These are phyloP conservation scores for Starmerella geochares DNA, from an alignment of 805 yeast species.

Conservation along the genomic window DNA sequence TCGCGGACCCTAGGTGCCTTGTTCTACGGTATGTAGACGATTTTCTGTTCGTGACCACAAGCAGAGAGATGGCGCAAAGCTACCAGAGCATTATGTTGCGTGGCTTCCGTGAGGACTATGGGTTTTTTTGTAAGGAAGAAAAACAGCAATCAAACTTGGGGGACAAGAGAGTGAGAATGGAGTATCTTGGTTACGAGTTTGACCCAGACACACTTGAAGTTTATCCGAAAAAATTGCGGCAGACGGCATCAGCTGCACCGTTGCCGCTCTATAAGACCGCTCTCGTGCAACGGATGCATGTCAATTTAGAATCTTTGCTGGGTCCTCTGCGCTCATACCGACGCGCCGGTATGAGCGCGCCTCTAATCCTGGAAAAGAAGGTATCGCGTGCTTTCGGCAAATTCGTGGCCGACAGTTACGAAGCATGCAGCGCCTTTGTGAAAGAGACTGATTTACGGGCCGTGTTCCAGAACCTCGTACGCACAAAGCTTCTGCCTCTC, in stretches of 20 bases:
- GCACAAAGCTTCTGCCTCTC: not conserved
- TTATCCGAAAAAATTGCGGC: not conserved
- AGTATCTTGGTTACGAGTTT: slow-evolving; percentile 10
- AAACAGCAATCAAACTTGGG: slow-evolving; percentile 10
- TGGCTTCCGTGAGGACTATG: slow-evolving; percentile 16
- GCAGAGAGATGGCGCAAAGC: slow-evolving; percentile 29
- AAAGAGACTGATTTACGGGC: not conserved
- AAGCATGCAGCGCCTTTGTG: not conserved
- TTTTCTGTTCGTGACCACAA: slow-evolving; percentile 57
- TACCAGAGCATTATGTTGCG: slow-evolving; percentile 1
- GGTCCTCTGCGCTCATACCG: not conserved
- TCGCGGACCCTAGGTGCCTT: slow-evolving; percentile 27
- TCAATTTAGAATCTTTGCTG: not conserved
- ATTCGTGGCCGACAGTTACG: slow-evolving; percentile 8
- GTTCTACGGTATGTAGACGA: slow-evolving; percentile 74
- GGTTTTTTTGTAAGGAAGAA: slow-evolving; percentile 4
- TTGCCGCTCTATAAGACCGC: not conserved
- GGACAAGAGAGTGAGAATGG: not conserved
- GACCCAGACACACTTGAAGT: slow-evolving; percentile 8
- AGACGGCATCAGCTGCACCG: not conserved
- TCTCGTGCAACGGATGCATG: not conserved
- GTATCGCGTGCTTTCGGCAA: slow-evolving; percentile 3
- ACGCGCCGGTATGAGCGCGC: not conserved
- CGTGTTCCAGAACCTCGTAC: not conserved
- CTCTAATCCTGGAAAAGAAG: not conserved